Conservation (phyloP, 2,329 filamentous ascomycete species). For the Aspergillus pseudoglaucus region DNA sequence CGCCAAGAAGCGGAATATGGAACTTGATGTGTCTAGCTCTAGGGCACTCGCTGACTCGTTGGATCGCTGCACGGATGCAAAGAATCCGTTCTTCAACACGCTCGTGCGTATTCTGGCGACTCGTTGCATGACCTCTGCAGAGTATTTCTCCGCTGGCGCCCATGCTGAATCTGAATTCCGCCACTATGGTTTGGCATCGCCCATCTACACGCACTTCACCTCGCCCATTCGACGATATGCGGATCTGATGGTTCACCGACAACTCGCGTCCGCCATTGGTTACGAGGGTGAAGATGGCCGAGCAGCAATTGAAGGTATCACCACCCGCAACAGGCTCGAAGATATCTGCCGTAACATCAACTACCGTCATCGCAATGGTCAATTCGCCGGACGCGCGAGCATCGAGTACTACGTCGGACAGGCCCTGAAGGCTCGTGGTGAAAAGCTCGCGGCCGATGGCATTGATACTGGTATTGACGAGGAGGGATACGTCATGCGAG, state of each 20-base stretch:
- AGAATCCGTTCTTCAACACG: constrained; percentile 96
- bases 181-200: constrained; percentile 91
- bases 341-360: constrained; percentile 98
- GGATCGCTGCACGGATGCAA: constrained; percentile 70
- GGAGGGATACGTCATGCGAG: constrained; percentile 92
- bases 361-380: constrained; percentile 90
- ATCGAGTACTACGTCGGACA: constrained; percentile 98
- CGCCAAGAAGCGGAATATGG: constrained; percentile 73
- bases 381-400: constrained; percentile 86
- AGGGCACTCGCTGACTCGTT: constrained; percentile 90
- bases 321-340: constrained; percentile 78
- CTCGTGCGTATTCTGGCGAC: constrained; percentile 95
- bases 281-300: constrained; percentile 56
- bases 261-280: constrained; percentile 89
- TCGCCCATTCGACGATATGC: constrained; percentile 95
- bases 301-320: constrained; percentile 73
- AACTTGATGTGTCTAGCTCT: constrained; percentile 77
- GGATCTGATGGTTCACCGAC: constrained; percentile 88
- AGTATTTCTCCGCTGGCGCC: constrained; percentile 94
- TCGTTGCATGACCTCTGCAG: constrained; percentile 97
- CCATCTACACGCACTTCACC: constrained; percentile 99
- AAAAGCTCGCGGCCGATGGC: constrained; percentile 32
- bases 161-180: constrained; percentile 91
- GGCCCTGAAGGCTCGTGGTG: constrained; percentile 69
- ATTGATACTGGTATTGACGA: constrained; percentile 55